These are phyloP conservation scores for Scedosporium aurantiacum DNA, from an alignment of 2,329 filamentous ascomycete genomes.

Conservation along the genomic window DNA sequence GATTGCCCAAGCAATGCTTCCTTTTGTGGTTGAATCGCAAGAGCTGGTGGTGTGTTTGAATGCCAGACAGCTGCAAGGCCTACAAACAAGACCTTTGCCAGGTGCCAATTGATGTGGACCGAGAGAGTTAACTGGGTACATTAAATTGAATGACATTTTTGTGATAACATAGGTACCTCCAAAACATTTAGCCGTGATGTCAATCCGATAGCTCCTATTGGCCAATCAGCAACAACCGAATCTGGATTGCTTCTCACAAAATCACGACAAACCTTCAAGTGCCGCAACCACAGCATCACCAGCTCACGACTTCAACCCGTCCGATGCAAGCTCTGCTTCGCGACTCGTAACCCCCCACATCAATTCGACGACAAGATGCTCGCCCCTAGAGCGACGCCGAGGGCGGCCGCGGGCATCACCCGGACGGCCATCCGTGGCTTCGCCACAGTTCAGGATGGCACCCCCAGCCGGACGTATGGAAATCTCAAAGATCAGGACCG, in stretches of 20 bases:
- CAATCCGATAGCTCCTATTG: conserved; percentile 18
- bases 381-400: conserved; percentile 31
- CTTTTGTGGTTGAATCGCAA: too few relatives aligned
- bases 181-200: conserved; percentile 4
- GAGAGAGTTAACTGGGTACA: background rate
- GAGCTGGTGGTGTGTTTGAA: too few relatives aligned
- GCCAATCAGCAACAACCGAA: conserved; percentile 25
- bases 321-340: conserved; percentile 12
- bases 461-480: conserved; percentile 58
- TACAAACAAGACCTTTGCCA: too few relatives aligned
- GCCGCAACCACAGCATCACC: conserved; percentile 18
- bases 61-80: too few relatives aligned
- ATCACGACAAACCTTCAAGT: conserved; percentile 22
- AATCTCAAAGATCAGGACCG: conserved; percentile 92
- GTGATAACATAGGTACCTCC: background rate
- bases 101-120: too few relatives aligned
- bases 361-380: conserved; percentile 26
- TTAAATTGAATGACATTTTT: background rate
- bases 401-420: conserved; percentile 27
- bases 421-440: conserved; percentile 52
- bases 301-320: conserved; percentile 17
- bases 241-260: conserved; percentile 8
- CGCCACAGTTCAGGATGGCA: conserved; percentile 66
- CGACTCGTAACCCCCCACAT: background rate
- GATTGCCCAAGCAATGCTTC: too few relatives aligned